phyloP scores from a whole-genome alignment of 352 stramenopile species.

The Globisporangium viniferum region DNA sequence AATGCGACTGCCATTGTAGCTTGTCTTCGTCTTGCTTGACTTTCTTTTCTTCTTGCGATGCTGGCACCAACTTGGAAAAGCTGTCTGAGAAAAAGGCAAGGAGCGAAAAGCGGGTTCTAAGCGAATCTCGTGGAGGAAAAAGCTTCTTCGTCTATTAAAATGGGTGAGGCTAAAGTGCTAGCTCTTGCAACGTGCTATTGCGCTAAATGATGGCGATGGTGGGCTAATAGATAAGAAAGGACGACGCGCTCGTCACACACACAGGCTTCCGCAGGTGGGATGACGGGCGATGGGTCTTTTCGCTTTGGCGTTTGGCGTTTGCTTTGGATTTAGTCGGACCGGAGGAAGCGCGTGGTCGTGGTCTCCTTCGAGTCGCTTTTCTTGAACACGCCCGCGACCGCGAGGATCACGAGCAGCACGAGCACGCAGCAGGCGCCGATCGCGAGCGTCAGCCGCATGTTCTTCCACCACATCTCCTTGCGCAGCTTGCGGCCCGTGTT shows the following conservation, averaged over 20 bases:
- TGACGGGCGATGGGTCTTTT: background rate
- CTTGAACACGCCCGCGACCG: conserved; percentile 72
- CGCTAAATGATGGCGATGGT: background rate
- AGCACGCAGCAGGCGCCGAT: conserved; percentile 62
- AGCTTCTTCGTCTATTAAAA: conserved; percentile 8
- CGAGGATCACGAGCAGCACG: conserved; percentile 74
- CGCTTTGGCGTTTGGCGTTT: background rate
- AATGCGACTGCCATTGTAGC: too few species aligned
- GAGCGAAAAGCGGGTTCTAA: background rate
- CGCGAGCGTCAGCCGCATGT: conserved; percentile 72
- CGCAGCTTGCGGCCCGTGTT: conserved; percentile 79
- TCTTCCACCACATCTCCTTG: conserved; percentile 86
- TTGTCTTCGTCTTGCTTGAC: too few species aligned
- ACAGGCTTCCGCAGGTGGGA: background rate
- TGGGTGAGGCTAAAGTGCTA: background rate
- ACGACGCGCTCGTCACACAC: background rate
- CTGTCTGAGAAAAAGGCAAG: too few species aligned
- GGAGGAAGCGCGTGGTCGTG: conserved; percentile 16
- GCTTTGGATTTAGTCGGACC: conserved; percentile 2
- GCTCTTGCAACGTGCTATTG: background rate
- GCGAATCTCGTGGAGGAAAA: background rate
- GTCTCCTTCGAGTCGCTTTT: conserved; percentile 30
- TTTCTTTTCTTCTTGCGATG: too few species aligned
- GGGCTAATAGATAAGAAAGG: conserved; percentile 7
- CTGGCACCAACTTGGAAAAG: too few species aligned